Evolutionary conservation across 345 rosid genomes (phyloP), one percentile per base, ranked within the genome.

Genomic region (Eucalyptus marginata): DNA sequence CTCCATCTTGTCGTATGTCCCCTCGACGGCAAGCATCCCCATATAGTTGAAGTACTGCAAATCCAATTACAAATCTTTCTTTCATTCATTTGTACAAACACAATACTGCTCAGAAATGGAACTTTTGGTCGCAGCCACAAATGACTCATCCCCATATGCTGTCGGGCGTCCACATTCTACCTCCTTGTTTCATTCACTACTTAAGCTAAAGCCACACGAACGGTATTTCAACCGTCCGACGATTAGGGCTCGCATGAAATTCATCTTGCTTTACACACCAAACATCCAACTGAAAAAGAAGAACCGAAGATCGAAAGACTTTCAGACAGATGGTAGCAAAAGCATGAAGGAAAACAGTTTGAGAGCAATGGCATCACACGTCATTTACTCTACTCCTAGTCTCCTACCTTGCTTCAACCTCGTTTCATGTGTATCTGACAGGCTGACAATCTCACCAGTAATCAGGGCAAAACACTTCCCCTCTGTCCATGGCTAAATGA

Each of bases 21-120:
- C 99, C 91, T 97, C 99, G 5, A 96, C 97, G 0, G 97, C 99
- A 89, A 97, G 98, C 98, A 97, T 97, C 58, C 99, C 99, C 97
- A 97, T 96, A 91, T 97, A 96, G 93, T 97, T 97, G 89, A 97
- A 96, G 91, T 96, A 97, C 98, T 96, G 94, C 94, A 94, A 87
- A 71, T n/a, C 43, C 71, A 44, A 56, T 84, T 33, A 46, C 49
- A n/a, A 49, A 10, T 46, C 59, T 50, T 18, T 51, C 68, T 36
- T 12, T 76, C 47, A 76, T 43, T 40, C 29, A 20, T 76, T 76
- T 40, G 43, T 27, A 49, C 62, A 33, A 86, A 44, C 76, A 56
- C 18, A 46, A 40, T 49, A 3, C 80, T 25, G 1, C 7, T 62
- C 36, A 43, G n/a, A 25, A 87, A 9, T 7, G 20, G 54, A 85